Conservation (phyloP, 169 alveolate genomes). For the Haemoproteus tartakovskyi region DNA sequence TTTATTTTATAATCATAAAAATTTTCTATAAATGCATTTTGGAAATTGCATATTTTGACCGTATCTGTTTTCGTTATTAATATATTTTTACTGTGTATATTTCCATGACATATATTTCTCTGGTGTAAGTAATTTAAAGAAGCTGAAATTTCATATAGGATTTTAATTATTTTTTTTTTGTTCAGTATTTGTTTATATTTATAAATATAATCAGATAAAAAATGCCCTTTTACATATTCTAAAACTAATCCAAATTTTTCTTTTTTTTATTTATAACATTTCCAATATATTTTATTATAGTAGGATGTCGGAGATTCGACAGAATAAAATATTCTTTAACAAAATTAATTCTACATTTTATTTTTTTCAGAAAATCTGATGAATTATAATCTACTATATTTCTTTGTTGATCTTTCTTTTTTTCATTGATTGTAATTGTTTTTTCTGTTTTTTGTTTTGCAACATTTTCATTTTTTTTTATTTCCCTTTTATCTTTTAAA, state of each 20-base stretch:
- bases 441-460: too few species aligned
- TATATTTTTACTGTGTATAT: slow-evolving; percentile 80
- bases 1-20: too few species aligned
- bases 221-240: slow-evolving; percentile 80
- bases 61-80: slow-evolving; percentile 80
- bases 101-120: slow-evolving; percentile 83
- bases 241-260: slow-evolving; percentile 65
- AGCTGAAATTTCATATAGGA: slow-evolving; percentile 77
- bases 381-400: too few species aligned
- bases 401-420: too few species aligned
- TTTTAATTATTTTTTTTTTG: slow-evolving; percentile 71
- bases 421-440: too few species aligned
- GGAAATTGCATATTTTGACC: slow-evolving; percentile 87
- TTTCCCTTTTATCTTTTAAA: too few species aligned
- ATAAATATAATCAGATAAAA: slow-evolving; percentile 74
- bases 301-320: slow-evolving; percentile 81
- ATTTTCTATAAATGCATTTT: too few species aligned
- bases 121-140: slow-evolving; percentile 80
- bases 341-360: slow-evolving; percentile 68
- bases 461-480: too few species aligned
- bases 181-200: slow-evolving; percentile 65
- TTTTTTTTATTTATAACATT: slow-evolving; percentile 79
- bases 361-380: too few species aligned
- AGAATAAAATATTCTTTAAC: slow-evolving; percentile 77
- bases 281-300: slow-evolving; percentile 80